These are phyloP conservation scores for Yarrowia yakushimensis DNA, from an alignment of 805 yeast species.

Conservation along the genomic window DNA sequence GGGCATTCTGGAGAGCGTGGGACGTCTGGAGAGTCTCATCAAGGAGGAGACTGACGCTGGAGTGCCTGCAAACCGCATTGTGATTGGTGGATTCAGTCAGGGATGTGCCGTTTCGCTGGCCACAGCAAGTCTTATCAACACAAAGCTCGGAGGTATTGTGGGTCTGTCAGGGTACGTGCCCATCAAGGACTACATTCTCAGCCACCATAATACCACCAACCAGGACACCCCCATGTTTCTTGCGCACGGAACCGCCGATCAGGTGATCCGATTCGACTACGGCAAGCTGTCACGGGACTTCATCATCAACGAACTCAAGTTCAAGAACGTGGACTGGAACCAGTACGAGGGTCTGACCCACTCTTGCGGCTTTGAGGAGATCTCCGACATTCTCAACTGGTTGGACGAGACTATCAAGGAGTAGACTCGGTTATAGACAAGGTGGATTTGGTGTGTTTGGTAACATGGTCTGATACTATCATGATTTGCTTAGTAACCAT, in stretches of 20 bases:
- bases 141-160: slow-evolving; percentile 73
- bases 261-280: slow-evolving; percentile 48
- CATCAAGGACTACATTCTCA: slow-evolving; percentile 28
- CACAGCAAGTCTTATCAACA: slow-evolving; percentile 32
- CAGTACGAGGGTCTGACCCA: slow-evolving; percentile 66
- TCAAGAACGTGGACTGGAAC: slow-evolving; percentile 45
- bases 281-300: slow-evolving; percentile 46
- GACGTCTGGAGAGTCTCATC: slow-evolving; percentile 34
- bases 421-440: no score
- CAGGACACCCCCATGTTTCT: slow-evolving; percentile 72
- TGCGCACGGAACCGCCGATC: slow-evolving; percentile 83
- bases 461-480: not conserved
- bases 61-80: slow-evolving; percentile 48
- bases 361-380: slow-evolving; percentile 62
- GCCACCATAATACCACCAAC: slow-evolving; percentile 42
- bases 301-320: slow-evolving; percentile 47
- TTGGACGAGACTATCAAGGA: slow-evolving; percentile 38
- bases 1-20: slow-evolving; percentile 40
- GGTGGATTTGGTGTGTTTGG: no score
- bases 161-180: slow-evolving; percentile 73
- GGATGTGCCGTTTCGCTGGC: slow-evolving; percentile 76
- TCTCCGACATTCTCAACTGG: slow-evolving; percentile 51
- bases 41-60: slow-evolving; percentile 38
- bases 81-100: slow-evolving; percentile 95
- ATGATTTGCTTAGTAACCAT: no score